Percentiles rank a stretch among this genome's conserved stretches.
Conservation (phyloP, 495 filamentous ascomycete genomes). For the Clavariopsis aquatica region DNA sequence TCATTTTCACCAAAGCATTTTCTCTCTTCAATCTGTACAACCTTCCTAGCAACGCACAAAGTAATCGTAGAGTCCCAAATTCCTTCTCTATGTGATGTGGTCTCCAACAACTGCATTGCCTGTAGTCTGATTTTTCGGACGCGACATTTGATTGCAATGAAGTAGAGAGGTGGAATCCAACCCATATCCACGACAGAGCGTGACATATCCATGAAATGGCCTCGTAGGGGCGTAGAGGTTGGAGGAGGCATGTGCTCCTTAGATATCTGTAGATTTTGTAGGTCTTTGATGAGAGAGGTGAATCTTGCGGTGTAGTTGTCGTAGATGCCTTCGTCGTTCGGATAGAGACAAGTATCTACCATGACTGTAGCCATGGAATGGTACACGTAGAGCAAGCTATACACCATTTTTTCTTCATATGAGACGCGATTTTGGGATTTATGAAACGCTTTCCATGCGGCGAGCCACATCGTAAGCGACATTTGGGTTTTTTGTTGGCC, state of each 20-base stretch:
- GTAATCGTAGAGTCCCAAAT: conserved; percentile 48
- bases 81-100: conserved; percentile 53
- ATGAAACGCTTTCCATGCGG: not conserved
- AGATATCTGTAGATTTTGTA: not conserved
- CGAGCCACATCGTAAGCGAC: not conserved
- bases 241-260: not conserved
- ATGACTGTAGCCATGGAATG: conserved; percentile 55
- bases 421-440: not conserved
- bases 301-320: conserved; percentile 6
- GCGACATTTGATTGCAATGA: conserved; percentile 59
- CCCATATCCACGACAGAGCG: conserved; percentile 9
- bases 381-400: conserved; percentile 48
- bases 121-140: conserved; percentile 49
- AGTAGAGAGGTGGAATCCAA: conserved; percentile 54
- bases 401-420: conserved; percentile 19
- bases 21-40: conserved; percentile 49
- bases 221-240: not conserved
- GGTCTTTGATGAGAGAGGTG: not conserved
- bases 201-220: conserved; percentile 2
- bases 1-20: not conserved
- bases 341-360: conserved; percentile 45
- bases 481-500: not conserved
- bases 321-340: conserved; percentile 42
- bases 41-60: conserved; percentile 38
- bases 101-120: conserved; percentile 49